These are phyloP conservation scores for Candida montana DNA, from an alignment of 805 yeast species.

Conservation along the genomic window DNA sequence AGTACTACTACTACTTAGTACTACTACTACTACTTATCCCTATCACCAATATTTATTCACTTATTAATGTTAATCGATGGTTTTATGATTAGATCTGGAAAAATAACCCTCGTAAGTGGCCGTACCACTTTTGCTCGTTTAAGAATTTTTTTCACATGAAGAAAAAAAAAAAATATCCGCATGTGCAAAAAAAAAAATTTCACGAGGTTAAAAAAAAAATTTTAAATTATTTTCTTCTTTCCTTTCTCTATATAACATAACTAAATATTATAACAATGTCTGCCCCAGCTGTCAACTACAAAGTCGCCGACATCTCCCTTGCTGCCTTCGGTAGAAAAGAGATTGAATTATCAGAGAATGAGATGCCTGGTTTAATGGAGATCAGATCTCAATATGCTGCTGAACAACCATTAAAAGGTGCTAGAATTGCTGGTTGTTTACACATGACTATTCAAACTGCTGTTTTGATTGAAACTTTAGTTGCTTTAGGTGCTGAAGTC, in stretches of 20 bases:
- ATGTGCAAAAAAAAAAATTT: neutral
- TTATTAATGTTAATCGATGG: too few species aligned
- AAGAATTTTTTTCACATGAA: constrained; percentile 1
- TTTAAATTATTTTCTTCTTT: neutral
- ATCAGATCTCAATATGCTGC: constrained; percentile 90
- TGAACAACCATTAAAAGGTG: constrained; percentile 94
- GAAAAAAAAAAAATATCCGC: neutral
- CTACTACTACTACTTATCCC: too few species aligned
- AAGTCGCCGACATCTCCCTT: constrained; percentile 95
- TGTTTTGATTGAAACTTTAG: constrained; percentile 94
- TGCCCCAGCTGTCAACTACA: constrained; percentile 68
- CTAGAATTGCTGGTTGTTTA: constrained; percentile 97
- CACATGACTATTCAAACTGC: constrained; percentile 99
- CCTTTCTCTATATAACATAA: too few species aligned
- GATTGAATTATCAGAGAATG: constrained; percentile 97
- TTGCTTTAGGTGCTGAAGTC: constrained; percentile 98
- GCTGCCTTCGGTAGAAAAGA: constrained; percentile 99
- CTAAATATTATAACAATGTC: constrained; percentile 34
- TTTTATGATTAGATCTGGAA: too few species aligned
- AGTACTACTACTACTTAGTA: too few species aligned
- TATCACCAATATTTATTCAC: too few species aligned
- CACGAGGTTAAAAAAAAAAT: neutral
- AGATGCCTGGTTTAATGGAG: constrained; percentile 99
- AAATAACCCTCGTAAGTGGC: too few species aligned
- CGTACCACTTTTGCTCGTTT: constrained; percentile 1